phyloP scores from a whole-genome alignment of 805 yeast species.

The Cyberlindnera mrakii region DNA sequence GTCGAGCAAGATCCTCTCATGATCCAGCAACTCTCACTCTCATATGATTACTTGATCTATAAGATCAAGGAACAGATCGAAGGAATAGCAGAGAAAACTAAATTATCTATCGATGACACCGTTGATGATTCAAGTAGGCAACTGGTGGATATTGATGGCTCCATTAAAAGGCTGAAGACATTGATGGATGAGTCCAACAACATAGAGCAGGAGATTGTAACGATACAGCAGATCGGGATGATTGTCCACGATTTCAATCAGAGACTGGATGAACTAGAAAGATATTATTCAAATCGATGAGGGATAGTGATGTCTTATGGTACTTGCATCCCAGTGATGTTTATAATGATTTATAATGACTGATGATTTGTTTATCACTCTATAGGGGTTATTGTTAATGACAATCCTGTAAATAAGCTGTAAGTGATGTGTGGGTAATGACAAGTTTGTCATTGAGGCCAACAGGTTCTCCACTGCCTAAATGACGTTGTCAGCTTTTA shows the following conservation, averaged over 20 bases:
- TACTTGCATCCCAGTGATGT: no score
- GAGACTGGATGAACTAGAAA: slow-evolving; percentile 32
- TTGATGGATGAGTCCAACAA: slow-evolving; percentile 41
- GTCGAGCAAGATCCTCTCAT: slow-evolving; percentile 54
- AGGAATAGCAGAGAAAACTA: slow-evolving; percentile 39
- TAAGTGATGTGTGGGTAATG: no score
- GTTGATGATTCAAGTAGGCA: slow-evolving; percentile 16
- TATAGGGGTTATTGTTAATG: no score
- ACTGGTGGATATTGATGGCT: slow-evolving; percentile 30
- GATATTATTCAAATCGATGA: slow-evolving; percentile 1
- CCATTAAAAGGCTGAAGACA: slow-evolving; percentile 34
- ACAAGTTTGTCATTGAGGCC: no score
- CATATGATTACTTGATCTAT: slow-evolving; percentile 59
- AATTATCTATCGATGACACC: slow-evolving; percentile 21
- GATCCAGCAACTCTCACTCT: slow-evolving; percentile 50
- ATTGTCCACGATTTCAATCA: slow-evolving; percentile 36
- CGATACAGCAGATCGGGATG: slow-evolving; percentile 40
- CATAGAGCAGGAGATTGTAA: slow-evolving; percentile 44
- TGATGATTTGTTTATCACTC: background rate
- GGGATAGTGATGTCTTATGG: background rate
- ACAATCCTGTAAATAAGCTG: no score
- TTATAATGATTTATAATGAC: background rate
- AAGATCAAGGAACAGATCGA: slow-evolving; percentile 53
- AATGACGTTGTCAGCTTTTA: no score
- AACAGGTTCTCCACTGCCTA: no score